phyloP scores from a whole-genome alignment of 2,329 filamentous ascomycete genomes.

The Stemphylium beticola region DNA sequence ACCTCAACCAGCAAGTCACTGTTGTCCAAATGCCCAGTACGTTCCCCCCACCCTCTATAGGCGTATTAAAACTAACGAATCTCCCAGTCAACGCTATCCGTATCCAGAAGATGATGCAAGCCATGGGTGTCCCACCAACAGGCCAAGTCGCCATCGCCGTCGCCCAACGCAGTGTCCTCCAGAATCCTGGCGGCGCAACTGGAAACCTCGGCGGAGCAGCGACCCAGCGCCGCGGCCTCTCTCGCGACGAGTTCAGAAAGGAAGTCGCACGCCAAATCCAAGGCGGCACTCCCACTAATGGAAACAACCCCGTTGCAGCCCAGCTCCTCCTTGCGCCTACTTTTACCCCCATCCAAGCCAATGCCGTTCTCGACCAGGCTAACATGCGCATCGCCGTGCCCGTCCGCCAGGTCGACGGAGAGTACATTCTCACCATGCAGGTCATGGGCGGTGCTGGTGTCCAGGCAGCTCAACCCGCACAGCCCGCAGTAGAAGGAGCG shows the following conservation, averaged over 20 bases:
- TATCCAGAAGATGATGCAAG: conserved; percentile 46
- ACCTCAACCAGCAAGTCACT: conserved; percentile 45
- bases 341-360: conserved; percentile 44
- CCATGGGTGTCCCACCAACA: conserved; percentile 37
- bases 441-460: conserved; percentile 22
- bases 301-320: conserved; percentile 43
- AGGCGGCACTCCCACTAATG: conserved; percentile 34
- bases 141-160: conserved; percentile 43
- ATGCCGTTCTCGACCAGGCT: conserved; percentile 43
- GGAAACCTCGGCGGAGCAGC: conserved; percentile 35
- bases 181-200: conserved; percentile 47
- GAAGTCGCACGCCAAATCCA: conserved; percentile 33
- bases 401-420: conserved; percentile 44
- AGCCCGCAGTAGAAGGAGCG: conserved; percentile 11
- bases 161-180: conserved; percentile 46
- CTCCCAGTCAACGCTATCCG: conserved; percentile 42
- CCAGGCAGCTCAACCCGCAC: conserved; percentile 12
- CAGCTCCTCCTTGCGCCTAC: conserved; percentile 45
- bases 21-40: conserved; percentile 47
- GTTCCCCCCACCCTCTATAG: conserved; percentile 6
- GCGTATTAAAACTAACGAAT: conserved; percentile 15
- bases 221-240: conserved; percentile 26
- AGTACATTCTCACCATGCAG: conserved; percentile 46
- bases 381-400: conserved; percentile 48
- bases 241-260: conserved; percentile 32